Evolutionary conservation across 2,329 filamentous ascomycete genomes (phyloP).

Genomic region (Fusarium odoratissimum): DNA sequence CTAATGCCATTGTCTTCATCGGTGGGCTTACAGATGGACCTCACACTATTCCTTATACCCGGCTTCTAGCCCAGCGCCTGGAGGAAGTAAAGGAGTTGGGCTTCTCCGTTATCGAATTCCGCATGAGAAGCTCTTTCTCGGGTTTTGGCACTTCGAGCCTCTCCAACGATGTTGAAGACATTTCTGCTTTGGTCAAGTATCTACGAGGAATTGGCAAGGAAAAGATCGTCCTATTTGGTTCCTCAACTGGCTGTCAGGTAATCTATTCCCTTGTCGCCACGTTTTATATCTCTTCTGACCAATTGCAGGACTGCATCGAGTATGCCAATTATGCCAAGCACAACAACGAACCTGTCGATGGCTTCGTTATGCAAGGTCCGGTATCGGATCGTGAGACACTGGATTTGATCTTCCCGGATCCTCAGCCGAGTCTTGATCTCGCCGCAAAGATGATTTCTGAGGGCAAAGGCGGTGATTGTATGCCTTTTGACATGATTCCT

Average conservation of each 20-base stretch:
- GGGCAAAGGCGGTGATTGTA: conserved; percentile 64
- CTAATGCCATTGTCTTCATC: conserved; percentile 75
- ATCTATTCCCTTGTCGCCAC: not conserved
- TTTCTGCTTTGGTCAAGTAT: conserved; percentile 64
- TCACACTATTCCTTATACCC: conserved; percentile 70
- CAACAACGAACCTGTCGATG: conserved; percentile 70
- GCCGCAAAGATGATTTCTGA: conserved; percentile 67
- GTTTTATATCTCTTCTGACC: not conserved
- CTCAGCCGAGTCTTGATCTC: conserved; percentile 58
- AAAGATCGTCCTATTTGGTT: conserved; percentile 67
- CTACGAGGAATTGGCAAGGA: conserved; percentile 62
- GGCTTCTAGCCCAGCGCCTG: conserved; percentile 58
- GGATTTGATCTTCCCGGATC: conserved; percentile 56
- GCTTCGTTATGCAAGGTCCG: conserved; percentile 82
- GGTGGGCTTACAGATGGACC: conserved; percentile 78
- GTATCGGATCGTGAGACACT: conserved; percentile 81
- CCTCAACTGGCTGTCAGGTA: conserved; percentile 69
- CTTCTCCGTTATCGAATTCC: conserved; percentile 68
- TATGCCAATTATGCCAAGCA: conserved; percentile 60
- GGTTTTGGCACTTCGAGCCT: conserved; percentile 65
- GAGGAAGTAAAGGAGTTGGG: conserved; percentile 51
- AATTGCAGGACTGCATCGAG: conserved; percentile 65
- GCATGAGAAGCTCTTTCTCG: conserved; percentile 65
- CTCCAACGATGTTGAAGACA: conserved; percentile 64
- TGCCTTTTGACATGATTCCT: conserved; percentile 62